Evolutionary conservation across 257 asterid genomes (phyloP), one percentile per base, ranked within the genome.

Genomic region (Nicotiana otophora): DNA sequence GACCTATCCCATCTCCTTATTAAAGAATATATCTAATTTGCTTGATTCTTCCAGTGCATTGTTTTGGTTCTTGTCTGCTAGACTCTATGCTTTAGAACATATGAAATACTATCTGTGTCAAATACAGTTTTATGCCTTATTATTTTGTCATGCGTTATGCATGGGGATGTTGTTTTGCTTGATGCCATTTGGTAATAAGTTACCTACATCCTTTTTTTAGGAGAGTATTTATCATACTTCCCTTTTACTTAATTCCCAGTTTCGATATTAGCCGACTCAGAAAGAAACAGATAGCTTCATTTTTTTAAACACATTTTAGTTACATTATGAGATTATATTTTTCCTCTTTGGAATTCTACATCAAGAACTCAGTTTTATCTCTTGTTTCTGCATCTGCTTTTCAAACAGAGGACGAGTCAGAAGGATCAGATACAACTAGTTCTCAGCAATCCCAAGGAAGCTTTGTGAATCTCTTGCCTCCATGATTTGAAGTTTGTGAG

Each of bases 391-490:
- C 77, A 5, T 84, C 19, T 42, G 78, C 64, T 62, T 83, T 48
- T 64, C 82, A 51, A 42, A 88, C 95, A 94, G 98, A 94, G 82
- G 97, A 92, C 10, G 98, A 92, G 51, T 83, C 94, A 10, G 96
- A 91, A 88, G 23, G 92, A 81, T 92, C 98, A 12, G 97, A 92
- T 70, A 83, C 91, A 12, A 83, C 86, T 55, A 84, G 91, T 66
- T 84, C 61, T 81, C 91, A 89, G 81, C 87, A 85, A 80, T 77
- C 87, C 61, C 87, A 81, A 65, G 85, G 88, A 67, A 89, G 88
- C 82, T 84, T 86, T 83, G 51, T 78, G 82, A 82, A 86, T 80
- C 87, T 85, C 81, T 30, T 83, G 87, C 92, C 91, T 76, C 81
- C 89, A 48, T 85, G 80, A 54, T 78, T 80, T 14, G 86, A 85